Percentiles rank a stretch among this genome's conserved stretches.
Conservation (phyloP, 2,329 filamentous ascomycete species). For the Alternaria tenuissima region DNA sequence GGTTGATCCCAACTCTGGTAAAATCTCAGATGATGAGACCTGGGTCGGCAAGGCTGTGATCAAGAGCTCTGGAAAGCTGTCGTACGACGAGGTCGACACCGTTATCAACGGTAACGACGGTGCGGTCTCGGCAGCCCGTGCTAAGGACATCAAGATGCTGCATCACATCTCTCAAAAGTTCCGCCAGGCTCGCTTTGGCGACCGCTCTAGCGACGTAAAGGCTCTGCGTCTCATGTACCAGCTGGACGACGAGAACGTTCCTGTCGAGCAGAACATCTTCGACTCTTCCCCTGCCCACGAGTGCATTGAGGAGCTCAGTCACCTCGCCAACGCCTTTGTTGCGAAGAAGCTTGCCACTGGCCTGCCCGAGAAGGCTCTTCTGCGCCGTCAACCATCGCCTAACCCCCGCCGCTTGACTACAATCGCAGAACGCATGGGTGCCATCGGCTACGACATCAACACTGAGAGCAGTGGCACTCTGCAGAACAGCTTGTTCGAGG, state of each 20-base stretch:
- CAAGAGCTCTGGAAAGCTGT: constrained; percentile 87
- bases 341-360: constrained; percentile 81
- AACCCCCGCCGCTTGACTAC: constrained; percentile 88
- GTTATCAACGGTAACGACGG: constrained; percentile 75
- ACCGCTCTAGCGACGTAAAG: constrained; percentile 79
- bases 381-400: constrained; percentile 84
- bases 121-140: constrained; percentile 69
- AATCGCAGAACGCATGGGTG: constrained; percentile 91
- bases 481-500: constrained; percentile 93
- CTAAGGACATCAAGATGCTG: constrained; percentile 81
- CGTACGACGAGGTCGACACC: constrained; percentile 84
- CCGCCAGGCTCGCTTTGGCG: constrained; percentile 84
- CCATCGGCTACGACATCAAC: constrained; percentile 89
- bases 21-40: constrained; percentile 81
- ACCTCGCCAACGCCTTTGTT: constrained; percentile 90
- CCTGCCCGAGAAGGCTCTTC: constrained; percentile 89
- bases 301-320: constrained; percentile 91
- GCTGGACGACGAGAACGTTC: constrained; percentile 96
- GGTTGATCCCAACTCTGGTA: constrained; percentile 81
- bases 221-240: constrained; percentile 90
- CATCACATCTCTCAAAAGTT: constrained; percentile 87
- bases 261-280: constrained; percentile 95
- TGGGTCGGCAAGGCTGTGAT: constrained; percentile 96
- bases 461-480: constrained; percentile 86
- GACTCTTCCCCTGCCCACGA: constrained; percentile 89